Evolutionary conservation across 306 rosid species (phyloP), one percentile per base, ranked within the genome.

Genomic region (Glycine soja): DNA sequence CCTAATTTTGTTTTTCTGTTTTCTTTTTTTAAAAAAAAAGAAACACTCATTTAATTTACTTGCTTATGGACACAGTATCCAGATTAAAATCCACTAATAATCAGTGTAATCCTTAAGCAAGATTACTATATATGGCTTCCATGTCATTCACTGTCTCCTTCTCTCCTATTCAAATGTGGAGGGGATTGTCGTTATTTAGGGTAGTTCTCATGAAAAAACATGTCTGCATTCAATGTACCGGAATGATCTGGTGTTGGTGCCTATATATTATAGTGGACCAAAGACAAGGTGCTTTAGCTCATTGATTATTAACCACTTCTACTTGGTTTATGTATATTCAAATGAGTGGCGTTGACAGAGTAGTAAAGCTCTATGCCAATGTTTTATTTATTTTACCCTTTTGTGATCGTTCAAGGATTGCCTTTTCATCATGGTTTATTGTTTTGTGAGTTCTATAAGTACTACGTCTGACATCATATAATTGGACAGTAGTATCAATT

Each of bases 201-300:
- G 51, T 66, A 14, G 51, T 66, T 42, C 14, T 40, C 2, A 7
- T 15, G 36, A 70, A 65, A 24, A 86, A 79, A 70, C 32, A 8
- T 3, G 80, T 82, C 86, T 56, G 40, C 72, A 70, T 86, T 82
- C 84, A 79, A 70, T 82, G 80, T 70, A 82, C 79, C 66, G 1
- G 50, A 67, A 72, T 38, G 53, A 66, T 67, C 51, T 50, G 61
- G 14, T 69, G 74, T 4, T 10, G 48, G 59, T 34, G 63, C 18
- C 5, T 42, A 52, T 24, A 24, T 24, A 24, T n/a, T 6, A 71
- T 63, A 77, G 79, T 84, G 82, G 73, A 11, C 77, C 83, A 54
- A 75, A 75, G 46, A 61, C 70, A 63, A n/a, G 9, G 66, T 62
- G 34, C 83, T 61, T 63, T 56, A 56, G 70, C 56, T 75, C 71